Evolutionary conservation across 176 grass and related monocot genomes (phyloP).

Genomic region (Cenchrus purpureus): DNA sequence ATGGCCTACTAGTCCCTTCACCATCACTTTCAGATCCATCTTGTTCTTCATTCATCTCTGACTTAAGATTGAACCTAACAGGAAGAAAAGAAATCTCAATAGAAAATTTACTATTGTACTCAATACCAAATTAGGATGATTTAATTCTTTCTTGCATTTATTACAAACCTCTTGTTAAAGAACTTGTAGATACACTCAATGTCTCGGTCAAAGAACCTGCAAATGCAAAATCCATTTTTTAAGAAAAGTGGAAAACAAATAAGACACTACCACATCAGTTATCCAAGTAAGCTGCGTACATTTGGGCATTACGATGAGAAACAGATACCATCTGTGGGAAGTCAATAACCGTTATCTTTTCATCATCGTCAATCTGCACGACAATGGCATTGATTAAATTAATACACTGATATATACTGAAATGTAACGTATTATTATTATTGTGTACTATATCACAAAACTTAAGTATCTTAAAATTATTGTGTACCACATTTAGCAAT

Average conservation of each 20-base stretch:
- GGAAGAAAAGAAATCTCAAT: conserved; percentile 32
- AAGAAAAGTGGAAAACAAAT: not conserved
- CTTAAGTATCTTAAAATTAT: too few relatives aligned
- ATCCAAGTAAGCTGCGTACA: conserved; percentile 56
- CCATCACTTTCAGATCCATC: conserved; percentile 48
- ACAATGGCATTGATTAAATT: conserved; percentile 22
- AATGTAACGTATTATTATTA: not conserved
- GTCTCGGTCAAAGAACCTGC: conserved; percentile 96
- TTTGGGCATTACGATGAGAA: conserved; percentile 91
- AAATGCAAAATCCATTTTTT: conserved; percentile 18
- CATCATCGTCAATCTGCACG: conserved; percentile 81
- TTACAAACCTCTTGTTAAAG: conserved; percentile 85
- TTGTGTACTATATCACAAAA: not conserved
- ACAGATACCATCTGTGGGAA: conserved; percentile 99
- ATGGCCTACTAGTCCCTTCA: conserved; percentile 66
- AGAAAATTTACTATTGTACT: not conserved
- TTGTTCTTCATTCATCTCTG: conserved; percentile 60
- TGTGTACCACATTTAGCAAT: not conserved
- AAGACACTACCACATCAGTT: not conserved
- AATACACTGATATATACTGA: not conserved
- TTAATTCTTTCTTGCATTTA: conserved; percentile 6
- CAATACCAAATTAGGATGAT: not conserved
- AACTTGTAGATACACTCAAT: conserved; percentile 94
- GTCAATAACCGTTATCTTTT: conserved; percentile 89
- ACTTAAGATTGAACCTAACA: conserved; percentile 74